These are phyloP conservation scores for Holtermannia corniformis DNA, from an alignment of 768 basidiomycete genomes.

Conservation along the genomic window DNA sequence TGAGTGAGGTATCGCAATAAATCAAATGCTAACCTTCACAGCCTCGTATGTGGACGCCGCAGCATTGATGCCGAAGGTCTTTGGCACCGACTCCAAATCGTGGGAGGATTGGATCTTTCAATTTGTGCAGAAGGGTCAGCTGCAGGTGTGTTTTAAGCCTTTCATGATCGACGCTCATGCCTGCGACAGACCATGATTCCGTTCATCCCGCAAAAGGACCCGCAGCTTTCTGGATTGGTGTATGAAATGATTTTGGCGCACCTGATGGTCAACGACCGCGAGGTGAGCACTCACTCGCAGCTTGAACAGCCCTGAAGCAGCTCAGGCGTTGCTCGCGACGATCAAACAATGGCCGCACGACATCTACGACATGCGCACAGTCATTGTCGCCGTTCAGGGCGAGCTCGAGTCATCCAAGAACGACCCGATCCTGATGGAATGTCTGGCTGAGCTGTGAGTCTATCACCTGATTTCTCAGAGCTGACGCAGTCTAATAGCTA, in stretches of 20 bases:
- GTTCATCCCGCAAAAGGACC: constrained; percentile 70
- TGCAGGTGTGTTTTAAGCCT: constrained; percentile 52
- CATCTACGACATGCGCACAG: constrained; percentile 78
- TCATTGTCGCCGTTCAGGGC: constrained; percentile 78
- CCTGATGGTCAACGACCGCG: constrained; percentile 66
- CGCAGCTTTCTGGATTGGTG: constrained; percentile 68
- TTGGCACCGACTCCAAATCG: constrained; percentile 62
- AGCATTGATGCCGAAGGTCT: constrained; percentile 69
- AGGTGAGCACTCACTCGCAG: constrained; percentile 44
- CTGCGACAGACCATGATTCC: constrained; percentile 68
- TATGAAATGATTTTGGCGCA: constrained; percentile 93
- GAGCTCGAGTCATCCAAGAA: constrained; percentile 58
- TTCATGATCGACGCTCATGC: not conserved
- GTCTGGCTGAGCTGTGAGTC: constrained; percentile 74
- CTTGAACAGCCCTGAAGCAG: not conserved
- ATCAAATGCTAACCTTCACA: constrained; percentile 22
- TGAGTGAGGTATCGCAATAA: constrained; percentile 33
- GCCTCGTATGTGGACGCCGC: constrained; percentile 71
- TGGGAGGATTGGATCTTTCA: constrained; percentile 96
- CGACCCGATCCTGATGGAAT: constrained; percentile 73
- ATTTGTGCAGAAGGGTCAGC: constrained; percentile 69
- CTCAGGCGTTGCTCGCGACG: constrained; percentile 62
- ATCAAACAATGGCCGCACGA: constrained; percentile 82
- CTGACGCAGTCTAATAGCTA: constrained; percentile 48
- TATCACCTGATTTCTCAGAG: not conserved